A percentile compares a stretch with the other conserved stretches of the same genome.
These are phyloP conservation scores for Knoxdaviesia capensis DNA, from an alignment of 2,329 filamentous ascomycete genomes.

Conservation along the genomic window DNA sequence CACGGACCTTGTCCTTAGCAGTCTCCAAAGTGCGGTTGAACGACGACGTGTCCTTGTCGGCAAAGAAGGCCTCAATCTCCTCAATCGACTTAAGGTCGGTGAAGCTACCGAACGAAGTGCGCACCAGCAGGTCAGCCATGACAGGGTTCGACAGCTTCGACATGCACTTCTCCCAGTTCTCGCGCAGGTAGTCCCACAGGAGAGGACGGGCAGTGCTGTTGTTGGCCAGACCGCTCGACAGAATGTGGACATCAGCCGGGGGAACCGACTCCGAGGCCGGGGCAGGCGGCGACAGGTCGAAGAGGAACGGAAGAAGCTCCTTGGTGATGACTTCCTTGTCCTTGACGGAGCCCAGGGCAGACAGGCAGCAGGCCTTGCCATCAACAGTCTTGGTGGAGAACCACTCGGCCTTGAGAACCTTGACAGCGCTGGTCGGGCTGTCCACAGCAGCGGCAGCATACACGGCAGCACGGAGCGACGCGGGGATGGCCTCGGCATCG, in stretches of 20 bases:
- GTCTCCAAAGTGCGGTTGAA: constrained; percentile 77
- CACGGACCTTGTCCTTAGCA: constrained; percentile 67
- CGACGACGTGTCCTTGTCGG: constrained; percentile 62
- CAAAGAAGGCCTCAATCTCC: constrained; percentile 74
- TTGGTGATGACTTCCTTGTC: constrained; percentile 44
- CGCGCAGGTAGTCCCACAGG: constrained; percentile 73
- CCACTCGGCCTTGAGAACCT: constrained; percentile 71
- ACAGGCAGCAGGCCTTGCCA: constrained; percentile 70
- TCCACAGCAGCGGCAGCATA: constrained; percentile 58
- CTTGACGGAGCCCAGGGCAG: constrained; percentile 54
- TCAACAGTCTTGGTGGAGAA: constrained; percentile 67
- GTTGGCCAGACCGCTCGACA: constrained; percentile 48
- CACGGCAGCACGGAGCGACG: constrained; percentile 60
- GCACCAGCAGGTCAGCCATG: constrained; percentile 74
- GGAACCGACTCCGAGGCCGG: constrained; percentile 44
- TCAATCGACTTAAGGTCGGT: constrained; percentile 45
- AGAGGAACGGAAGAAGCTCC: constrained; percentile 59
- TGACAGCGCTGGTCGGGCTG: constrained; percentile 48
- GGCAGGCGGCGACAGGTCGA: constrained; percentile 36
- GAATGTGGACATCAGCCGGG: constrained; percentile 71
- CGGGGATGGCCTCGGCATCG: constrained; percentile 51
- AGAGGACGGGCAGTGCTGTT: constrained; percentile 55
- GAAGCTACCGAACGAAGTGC: constrained; percentile 60
- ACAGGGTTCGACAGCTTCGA: constrained; percentile 65
- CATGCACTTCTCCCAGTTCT: constrained; percentile 58